Percentiles rank a stretch among this genome's conserved stretches.
These are phyloP conservation scores for Metarhizium brunneum DNA, from an alignment of 2,329 filamentous ascomycete genomes.

Conservation along the genomic window DNA sequence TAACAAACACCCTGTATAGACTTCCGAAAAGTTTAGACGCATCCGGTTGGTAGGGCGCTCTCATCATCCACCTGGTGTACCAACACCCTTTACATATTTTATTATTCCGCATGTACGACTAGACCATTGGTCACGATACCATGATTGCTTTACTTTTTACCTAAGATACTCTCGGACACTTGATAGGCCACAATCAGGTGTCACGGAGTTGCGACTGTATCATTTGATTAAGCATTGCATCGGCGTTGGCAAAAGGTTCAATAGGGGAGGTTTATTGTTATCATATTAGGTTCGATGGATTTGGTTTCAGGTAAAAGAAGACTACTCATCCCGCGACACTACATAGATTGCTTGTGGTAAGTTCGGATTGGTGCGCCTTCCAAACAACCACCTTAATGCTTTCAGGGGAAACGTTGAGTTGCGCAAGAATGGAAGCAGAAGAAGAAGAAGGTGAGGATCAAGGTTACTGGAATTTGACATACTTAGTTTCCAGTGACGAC, in stretches of 20 bases:
- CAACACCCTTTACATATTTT: slow-evolving; percentile 13
- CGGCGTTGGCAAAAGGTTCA: slow-evolving; percentile 40
- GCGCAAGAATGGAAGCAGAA: slow-evolving; percentile 6
- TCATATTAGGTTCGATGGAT: slow-evolving; percentile 15
- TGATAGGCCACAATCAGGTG: slow-evolving; percentile 16
- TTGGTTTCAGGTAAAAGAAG: slow-evolving; percentile 25
- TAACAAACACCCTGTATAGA: slow-evolving; percentile 24
- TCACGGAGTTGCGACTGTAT: slow-evolving; percentile 23
- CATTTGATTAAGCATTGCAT: slow-evolving; percentile 44
- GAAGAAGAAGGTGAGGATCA: background rate
- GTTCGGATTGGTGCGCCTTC: slow-evolving; percentile 5
- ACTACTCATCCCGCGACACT: slow-evolving; percentile 28
- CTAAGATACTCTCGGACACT: slow-evolving; percentile 2
- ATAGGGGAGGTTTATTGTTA: slow-evolving; percentile 17
- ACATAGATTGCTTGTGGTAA: slow-evolving; percentile 30
- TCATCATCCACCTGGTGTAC: slow-evolving; percentile 7
- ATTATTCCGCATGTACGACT: slow-evolving; percentile 27
- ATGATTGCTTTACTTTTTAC: slow-evolving; percentile 27
- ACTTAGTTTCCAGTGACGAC: background rate
- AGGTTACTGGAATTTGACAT: slow-evolving; percentile 1
- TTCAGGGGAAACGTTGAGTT: slow-evolving; percentile 16
- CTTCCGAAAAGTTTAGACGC: slow-evolving; percentile 46
- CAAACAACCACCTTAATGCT: slow-evolving; percentile 20
- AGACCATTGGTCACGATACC: slow-evolving; percentile 36
- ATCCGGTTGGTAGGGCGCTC: slow-evolving; percentile 7